Percentiles rank a stretch among this genome's conserved stretches.
Conservation (phyloP, 495 filamentous ascomycete genomes). For the Daldinia decipiens region DNA sequence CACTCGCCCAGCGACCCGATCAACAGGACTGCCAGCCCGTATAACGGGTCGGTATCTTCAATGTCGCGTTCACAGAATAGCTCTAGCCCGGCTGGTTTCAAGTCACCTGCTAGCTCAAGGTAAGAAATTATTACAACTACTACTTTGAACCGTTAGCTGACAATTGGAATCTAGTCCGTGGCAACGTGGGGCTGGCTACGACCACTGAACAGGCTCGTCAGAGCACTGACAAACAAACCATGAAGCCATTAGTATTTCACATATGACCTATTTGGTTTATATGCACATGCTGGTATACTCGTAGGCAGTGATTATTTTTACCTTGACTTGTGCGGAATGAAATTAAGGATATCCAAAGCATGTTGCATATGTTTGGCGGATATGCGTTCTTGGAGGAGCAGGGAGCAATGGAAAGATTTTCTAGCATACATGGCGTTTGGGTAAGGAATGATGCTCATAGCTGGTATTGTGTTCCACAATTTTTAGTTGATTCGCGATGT, state of each 20-base stretch:
- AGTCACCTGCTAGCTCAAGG: constrained; percentile 45
- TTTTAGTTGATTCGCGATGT: not conserved
- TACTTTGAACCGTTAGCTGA: constrained; percentile 14
- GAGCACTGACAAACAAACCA: not conserved
- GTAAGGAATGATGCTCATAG: constrained; percentile 1
- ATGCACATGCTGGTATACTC: not conserved
- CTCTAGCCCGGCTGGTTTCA: constrained; percentile 51
- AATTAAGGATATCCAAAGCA: not conserved
- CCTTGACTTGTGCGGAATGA: no score
- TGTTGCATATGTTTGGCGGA: constrained; percentile 1
- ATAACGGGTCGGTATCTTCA: constrained; percentile 31
- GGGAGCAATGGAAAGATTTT: not conserved
- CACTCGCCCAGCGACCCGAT: constrained; percentile 34
- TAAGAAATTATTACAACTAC: constrained; percentile 48
- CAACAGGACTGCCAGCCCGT: constrained; percentile 39
- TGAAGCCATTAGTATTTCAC: not conserved
- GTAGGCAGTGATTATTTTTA: not conserved
- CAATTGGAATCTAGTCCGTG: constrained; percentile 53
- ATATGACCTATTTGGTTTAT: not conserved
- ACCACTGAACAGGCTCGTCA: constrained; percentile 33
- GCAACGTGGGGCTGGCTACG: constrained; percentile 67
- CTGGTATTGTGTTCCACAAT: not conserved
- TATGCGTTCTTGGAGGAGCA: constrained; percentile 2
- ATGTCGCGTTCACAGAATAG: constrained; percentile 46
- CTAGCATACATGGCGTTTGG: constrained; percentile 14